Base-by-base conservation (phyloP, 352 stramenopile species). In the Pythium folliculosum region DNA sequence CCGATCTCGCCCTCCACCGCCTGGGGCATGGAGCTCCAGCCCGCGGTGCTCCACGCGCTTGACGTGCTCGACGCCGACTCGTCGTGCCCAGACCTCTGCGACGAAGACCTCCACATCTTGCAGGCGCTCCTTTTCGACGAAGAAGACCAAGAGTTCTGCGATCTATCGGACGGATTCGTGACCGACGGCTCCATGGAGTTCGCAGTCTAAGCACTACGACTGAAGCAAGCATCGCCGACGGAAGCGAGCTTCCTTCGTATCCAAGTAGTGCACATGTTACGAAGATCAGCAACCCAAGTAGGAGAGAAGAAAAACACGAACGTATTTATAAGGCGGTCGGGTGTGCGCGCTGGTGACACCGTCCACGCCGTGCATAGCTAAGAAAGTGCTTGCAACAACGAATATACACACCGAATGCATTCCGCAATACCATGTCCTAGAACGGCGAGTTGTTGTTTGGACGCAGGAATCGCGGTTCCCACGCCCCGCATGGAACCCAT, bases 91-190 rank as follows among this genome's bases (percentile, higher is more conserved):
- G 30, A 48, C 22, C 27, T 70, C 1, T 45, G 56, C 32, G 63
- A 64, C 25, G 38, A 59, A 17, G 63, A 70, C 49, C 63, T 70
- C 47, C 23, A 64, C 32, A 65, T 70, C 30, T 23, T 70, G 19
- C 63, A 60, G 21, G 54, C 63, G 56, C 63, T 70, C 13, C 38
- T 70, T 35, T 70, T 70, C 43, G 37, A 63, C 45, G 63, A 65
- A 17, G 50, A 60, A 25, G 63, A 70, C n/a, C 55, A 61, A 47
- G 43, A 53, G 21, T 16, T 59, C 27, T 59, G 30, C 52, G 30
- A 32, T 2, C 27, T 32, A 2, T 32, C 27, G 27, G 27, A 59
- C 32, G 52, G 52, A 17, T 60, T 45, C 52, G 25, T 48, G n/a
- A 48, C 52, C 25, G 52, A 60, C 52, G 22, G 8, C 3, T 60